Conservation (phyloP, 371 early-diverging fungal species). For the Actinomucor elegans region DNA sequence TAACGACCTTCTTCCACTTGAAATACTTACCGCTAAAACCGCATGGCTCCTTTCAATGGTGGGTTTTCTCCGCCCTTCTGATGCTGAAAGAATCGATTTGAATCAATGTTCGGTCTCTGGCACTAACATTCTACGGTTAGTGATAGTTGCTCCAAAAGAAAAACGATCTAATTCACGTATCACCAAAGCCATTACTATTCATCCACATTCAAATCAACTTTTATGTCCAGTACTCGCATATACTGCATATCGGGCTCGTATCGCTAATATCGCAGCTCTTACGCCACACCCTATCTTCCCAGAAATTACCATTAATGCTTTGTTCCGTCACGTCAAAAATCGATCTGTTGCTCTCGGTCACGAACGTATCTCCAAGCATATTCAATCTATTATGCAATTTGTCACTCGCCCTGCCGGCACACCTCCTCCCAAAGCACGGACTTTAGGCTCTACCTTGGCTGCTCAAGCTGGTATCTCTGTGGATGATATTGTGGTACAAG, state of each 20-base stretch:
- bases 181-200: too few relatives aligned
- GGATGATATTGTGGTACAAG: conserved; percentile 26
- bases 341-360: background rate
- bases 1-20: background rate
- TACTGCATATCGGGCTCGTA: background rate
- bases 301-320: conserved; percentile 4
- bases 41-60: conserved; percentile 8
- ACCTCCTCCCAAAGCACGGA: conserved; percentile 14
- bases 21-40: background rate
- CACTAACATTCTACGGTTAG: background rate
- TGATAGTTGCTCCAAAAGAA: too few relatives aligned
- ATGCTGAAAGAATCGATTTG: conserved; percentile 9
- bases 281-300: conserved; percentile 13
- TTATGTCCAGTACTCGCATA: conserved; percentile 18
- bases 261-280: background rate
- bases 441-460: conserved; percentile 21
- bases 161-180: too few relatives aligned
- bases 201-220: conserved; percentile 5
- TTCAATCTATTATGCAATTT: background rate
- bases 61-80: conserved; percentile 12
- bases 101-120: background rate
- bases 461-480: conserved; percentile 14
- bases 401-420: background rate
- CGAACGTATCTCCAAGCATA: conserved; percentile 6
- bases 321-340: conserved; percentile 10